Base-by-base conservation (phyloP, 176 grass and related monocot species). In the Rhynchospora pubera region DNA sequence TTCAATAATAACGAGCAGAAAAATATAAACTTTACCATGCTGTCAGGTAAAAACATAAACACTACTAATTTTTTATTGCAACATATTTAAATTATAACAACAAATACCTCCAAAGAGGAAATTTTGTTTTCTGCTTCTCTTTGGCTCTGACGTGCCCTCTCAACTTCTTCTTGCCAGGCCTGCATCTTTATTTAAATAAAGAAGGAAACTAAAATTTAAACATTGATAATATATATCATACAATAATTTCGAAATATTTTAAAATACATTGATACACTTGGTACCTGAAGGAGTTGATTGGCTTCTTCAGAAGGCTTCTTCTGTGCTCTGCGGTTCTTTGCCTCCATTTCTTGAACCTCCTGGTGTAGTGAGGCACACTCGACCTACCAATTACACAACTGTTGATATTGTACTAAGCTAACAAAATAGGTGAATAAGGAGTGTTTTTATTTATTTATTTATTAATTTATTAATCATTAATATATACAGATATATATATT, bases 291-390 rank as follows among this genome's bases (percentile, higher is more conserved):
- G 63, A 81, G 84, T 93, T 99, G 96, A 68, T 87, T 99, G 81
- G 91, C 89, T 86, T 99, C 96, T 99, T 99, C 96, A 16, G 93
- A 91, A 85, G 96, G 91, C 57, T 90, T 99, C 83, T 99, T 99
- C 82, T 95, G 96, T 34, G 79, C 83, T 65, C 93, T 92, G 23
- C 93, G 92, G 80, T 93, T 95, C 63, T 88, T 91, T 65, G 89
- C 78, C 85, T 99, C 96, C 84, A 93, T 85, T 52, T 99, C 96
- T 83, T 93, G 96, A 62, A 99, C 79, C 85, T 99, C 92, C 89
- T 99, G 96, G 50, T 91, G 93, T 73, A 99, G 62, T 0, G 96
- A 93, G 81, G 87, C 82, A 87, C 83, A 91, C 89, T 99, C 96
- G 53, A 95, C 96, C 96, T 99, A 84, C 57, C 21, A 87, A 78